Conservation (phyloP, 768 basidiomycete species). For the Tylopilus sp. region DNA sequence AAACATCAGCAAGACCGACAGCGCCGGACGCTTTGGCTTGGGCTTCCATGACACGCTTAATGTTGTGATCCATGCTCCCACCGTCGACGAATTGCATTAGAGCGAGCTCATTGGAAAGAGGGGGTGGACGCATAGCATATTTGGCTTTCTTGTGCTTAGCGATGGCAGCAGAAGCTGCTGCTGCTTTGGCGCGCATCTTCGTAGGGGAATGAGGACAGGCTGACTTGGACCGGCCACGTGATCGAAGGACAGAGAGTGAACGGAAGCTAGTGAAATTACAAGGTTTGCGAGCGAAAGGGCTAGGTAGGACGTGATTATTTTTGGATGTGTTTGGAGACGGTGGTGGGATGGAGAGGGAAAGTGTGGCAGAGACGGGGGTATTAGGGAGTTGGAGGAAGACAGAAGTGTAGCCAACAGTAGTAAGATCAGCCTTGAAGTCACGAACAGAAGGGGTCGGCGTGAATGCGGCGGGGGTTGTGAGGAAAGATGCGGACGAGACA, state of each 20-base stretch:
- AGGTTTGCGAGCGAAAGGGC: slow-evolving; percentile 14
- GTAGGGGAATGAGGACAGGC: slow-evolving; percentile 26
- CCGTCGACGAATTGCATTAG: slow-evolving; percentile 70
- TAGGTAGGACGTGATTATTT: slow-evolving; percentile 18
- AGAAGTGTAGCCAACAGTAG: slow-evolving; percentile 60
- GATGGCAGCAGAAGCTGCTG: slow-evolving; percentile 30
- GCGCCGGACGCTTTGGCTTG: slow-evolving; percentile 47
- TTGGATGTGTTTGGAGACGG: slow-evolving; percentile 1
- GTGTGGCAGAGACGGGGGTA: slow-evolving; percentile 37
- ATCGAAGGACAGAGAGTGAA: slow-evolving; percentile 48
- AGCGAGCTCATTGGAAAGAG: slow-evolving; percentile 63
- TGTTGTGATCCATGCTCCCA: slow-evolving; percentile 53
- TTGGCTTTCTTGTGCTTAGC: slow-evolving; percentile 52
- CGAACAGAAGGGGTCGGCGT: slow-evolving; percentile 40
- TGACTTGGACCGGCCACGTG: slow-evolving; percentile 38
- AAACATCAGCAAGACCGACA: slow-evolving; percentile 45
- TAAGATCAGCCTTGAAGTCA: slow-evolving; percentile 53
- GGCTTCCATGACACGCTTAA: slow-evolving; percentile 50
- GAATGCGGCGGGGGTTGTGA: slow-evolving; percentile 38
- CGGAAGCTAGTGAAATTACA: slow-evolving; percentile 44
- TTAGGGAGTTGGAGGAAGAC: slow-evolving; percentile 59
- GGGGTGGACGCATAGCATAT: slow-evolving; percentile 42
- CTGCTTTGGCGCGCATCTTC: slow-evolving; percentile 19
- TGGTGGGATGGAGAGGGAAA: slow-evolving; percentile 9
- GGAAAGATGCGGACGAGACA: slow-evolving; percentile 45